Evolutionary conservation across 2,329 filamentous ascomycete genomes (phyloP).

Genomic region (Penicillium sp.): DNA sequence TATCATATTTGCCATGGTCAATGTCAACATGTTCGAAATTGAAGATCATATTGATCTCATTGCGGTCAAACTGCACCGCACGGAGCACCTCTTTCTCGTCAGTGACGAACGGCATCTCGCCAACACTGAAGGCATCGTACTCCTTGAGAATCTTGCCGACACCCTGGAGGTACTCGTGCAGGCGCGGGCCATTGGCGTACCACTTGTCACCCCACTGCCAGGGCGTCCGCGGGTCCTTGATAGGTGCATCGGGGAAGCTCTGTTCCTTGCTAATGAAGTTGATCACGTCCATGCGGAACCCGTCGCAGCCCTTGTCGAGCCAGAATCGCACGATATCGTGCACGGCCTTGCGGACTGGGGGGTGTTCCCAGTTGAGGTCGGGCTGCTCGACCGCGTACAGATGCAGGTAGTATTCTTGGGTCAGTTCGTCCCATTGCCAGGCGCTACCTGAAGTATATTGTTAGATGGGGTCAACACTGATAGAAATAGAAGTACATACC

Average conservation of each 20-base stretch:
- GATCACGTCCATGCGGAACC: constrained; percentile 73
- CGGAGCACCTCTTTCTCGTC: constrained; percentile 51
- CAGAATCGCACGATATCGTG: constrained; percentile 75
- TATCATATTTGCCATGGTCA: constrained; percentile 51
- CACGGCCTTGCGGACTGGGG: constrained; percentile 64
- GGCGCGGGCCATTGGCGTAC: constrained; percentile 57
- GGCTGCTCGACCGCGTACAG: constrained; percentile 74
- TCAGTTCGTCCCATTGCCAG: constrained; percentile 65
- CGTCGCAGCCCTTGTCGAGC: constrained; percentile 69
- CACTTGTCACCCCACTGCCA: constrained; percentile 40
- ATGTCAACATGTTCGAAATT: constrained; percentile 67
- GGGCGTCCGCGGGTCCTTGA: constrained; percentile 23
- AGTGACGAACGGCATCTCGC: constrained; percentile 57
- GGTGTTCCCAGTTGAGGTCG: constrained; percentile 82
- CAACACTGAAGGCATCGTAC: constrained; percentile 59
- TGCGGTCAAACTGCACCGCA: constrained; percentile 55
- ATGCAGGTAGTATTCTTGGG: constrained; percentile 72
- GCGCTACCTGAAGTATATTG: constrained; percentile 35
- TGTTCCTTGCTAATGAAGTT: constrained; percentile 68
- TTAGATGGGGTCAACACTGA: constrained; percentile 24
- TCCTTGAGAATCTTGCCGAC: constrained; percentile 54
- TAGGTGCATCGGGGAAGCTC: constrained; percentile 49
- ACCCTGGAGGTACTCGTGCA: constrained; percentile 58
- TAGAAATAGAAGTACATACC: constrained; percentile 17
- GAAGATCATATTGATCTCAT: constrained; percentile 70